Base-by-base conservation (phyloP, 2,329 filamentous ascomycete genomes). In the Apiospora koreana region DNA sequence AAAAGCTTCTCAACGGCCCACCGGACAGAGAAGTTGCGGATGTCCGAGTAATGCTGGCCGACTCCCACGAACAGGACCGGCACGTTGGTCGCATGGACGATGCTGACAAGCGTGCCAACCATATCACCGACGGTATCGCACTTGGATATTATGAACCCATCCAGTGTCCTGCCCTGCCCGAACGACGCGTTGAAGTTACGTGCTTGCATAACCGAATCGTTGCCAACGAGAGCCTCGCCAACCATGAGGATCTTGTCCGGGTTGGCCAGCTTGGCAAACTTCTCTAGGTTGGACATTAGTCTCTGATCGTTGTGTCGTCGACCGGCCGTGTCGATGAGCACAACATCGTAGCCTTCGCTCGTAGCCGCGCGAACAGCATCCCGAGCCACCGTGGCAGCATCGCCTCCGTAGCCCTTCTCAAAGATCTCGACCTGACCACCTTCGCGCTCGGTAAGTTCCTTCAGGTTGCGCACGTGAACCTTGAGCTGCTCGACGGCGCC, bases 161-260 rank as follows among this genome's bases (percentile, higher is more conserved):
- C 97, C 46, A 99, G 87, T 38, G 89, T 89, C 70, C 95, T 87
- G 18, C 90, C 91, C 6, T 89, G 86, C 42, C 96, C 97, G 82
- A 99, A 98, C 2, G 94, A 93, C 46, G 92, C 90, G 79, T 98
- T 98, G 85, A 99, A 99, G 83, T 98, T 98, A 77, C 95, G 89
- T 3, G 97, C 96, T 83, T 99, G 96, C 65, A 94, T 94, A 28
- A 99, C 96, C 4, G 93, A 94, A 81, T 99, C 97, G 5, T 94
- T 97, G 71, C 96, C 96, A 0, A 99, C 97, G 35, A 99, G 88
- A 10, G 96, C 96, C 81, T 93, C 92, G 73, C 90, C 92, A 73
- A 99, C 96, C 95, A 99, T 98, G 79, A 99, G 90, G 74, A 99
- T 98, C 86, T 99, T 98, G 82, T 99, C 95, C 0, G 97, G 97